Base-by-base conservation (phyloP, 2,329 filamentous ascomycete species). In the Chrysoporthe cubensis region DNA sequence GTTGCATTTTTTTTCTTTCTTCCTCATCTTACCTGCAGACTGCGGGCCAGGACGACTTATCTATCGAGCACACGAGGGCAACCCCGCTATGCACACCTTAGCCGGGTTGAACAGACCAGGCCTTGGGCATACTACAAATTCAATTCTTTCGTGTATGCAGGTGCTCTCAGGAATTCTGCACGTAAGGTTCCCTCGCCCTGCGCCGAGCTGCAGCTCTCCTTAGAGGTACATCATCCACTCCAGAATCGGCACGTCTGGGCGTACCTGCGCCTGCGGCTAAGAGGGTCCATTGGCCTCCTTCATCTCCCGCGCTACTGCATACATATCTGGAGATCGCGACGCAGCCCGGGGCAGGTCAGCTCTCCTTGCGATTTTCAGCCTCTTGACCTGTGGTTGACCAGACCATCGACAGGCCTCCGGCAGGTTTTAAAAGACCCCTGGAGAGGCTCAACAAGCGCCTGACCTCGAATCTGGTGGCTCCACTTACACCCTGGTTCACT, bases 101-200 rank as follows among this genome's bases (percentile, higher is more conserved):
- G 18, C 50, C 50, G 14, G 50, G 50, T 54, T 16, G 26, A 32
- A 34, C 9, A 16, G 21, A 54, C 50, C 32, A 13, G 50, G 50
- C 32, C 50, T 14, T 43, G 5, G 57, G 40, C 40, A 40, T 40
- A 40, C 37, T n/a, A 56, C 46, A n/a, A 44, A 58, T 16, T 56
- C 9, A 66, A 56, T 56, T 69, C 70, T 70, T 71, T 76, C 75
- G 76, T 77, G 75, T 75, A 77, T 78, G 75, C 76, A 77, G 69
- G 71, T 50, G 61, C 62, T 64, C 64, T 56, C 48, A 44, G 14
- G 32, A 26, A n/a, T 58, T 42, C 54, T 62, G 44, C 62, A 68
- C 59, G 44, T 21, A 50, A 52, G 26, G 74, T 72, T 75, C 72
- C 69, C 69, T 73, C 71, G 67, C 60, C 62, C 66, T 70, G 71